A percentile compares a stretch with the other conserved stretches of the same genome.
Conservation (phyloP, 2,329 filamentous ascomycete genomes). For the Aureobasidium pullulans region DNA sequence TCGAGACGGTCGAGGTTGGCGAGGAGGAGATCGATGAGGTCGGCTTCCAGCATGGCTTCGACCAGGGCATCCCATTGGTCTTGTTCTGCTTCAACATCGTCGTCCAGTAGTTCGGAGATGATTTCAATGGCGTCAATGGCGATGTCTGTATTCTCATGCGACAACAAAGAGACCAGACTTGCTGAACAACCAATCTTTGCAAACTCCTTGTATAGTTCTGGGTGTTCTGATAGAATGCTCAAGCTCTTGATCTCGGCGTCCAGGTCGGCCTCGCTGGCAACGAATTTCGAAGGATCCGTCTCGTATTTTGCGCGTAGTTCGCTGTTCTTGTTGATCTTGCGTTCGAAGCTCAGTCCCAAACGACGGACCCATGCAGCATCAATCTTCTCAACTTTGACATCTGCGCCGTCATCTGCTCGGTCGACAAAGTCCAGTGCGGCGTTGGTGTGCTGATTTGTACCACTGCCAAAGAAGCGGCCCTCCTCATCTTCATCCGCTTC, state of each 20-base stretch:
- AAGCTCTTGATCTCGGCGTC: constrained; percentile 82
- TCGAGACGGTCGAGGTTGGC: constrained; percentile 75
- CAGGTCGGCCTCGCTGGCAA: constrained; percentile 79
- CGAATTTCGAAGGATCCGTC: constrained; percentile 70
- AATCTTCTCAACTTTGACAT: constrained; percentile 61
- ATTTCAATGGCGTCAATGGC: constrained; percentile 88
- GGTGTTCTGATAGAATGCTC: constrained; percentile 79
- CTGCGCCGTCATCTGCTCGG: constrained; percentile 49
- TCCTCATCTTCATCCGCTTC: constrained; percentile 65
- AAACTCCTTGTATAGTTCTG: constrained; percentile 75
- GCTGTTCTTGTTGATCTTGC: constrained; percentile 82
- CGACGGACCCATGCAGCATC: constrained; percentile 78
- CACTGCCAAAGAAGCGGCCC: constrained; percentile 90
- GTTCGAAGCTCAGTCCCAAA: constrained; percentile 77
- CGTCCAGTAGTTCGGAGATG: constrained; percentile 83
- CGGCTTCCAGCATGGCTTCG: constrained; percentile 52
- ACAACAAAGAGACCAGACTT: constrained; percentile 71
- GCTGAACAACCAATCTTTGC: constrained; percentile 59
- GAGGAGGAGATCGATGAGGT: constrained; percentile 65
- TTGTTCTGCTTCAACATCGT: constrained; percentile 76
- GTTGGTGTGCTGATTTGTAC: constrained; percentile 72
- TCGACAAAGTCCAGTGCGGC: constrained; percentile 87
- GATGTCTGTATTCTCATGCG: constrained; percentile 96
- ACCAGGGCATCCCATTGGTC: constrained; percentile 75
- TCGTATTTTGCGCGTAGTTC: constrained; percentile 83